Percentiles rank a stretch among this genome's conserved stretches.
phyloP scores from a whole-genome alignment of 805 yeast genomes.

The Scheffersomyces coipomensis region DNA sequence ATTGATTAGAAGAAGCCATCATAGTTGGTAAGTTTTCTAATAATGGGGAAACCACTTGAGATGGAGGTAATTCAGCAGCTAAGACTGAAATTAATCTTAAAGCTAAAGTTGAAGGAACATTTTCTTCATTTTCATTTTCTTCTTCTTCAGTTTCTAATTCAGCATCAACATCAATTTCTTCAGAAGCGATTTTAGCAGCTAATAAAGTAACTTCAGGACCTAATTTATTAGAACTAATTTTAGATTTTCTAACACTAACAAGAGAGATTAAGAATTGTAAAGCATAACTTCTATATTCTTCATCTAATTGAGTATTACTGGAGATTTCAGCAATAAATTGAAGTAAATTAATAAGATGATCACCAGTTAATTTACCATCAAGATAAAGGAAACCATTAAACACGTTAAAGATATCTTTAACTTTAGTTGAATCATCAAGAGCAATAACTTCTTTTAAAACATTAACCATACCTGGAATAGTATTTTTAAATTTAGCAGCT shows the following conservation, averaged over 20 bases:
- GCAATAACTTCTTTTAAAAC: slow-evolving; percentile 74
- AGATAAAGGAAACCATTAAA: slow-evolving; percentile 76
- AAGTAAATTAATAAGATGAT: slow-evolving; percentile 65
- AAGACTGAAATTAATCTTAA: slow-evolving; percentile 76
- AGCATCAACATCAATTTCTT: slow-evolving; percentile 70
- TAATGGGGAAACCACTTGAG: slow-evolving; percentile 83
- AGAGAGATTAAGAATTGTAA: slow-evolving; percentile 80
- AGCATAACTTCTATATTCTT: slow-evolving; percentile 80
- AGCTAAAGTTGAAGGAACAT: slow-evolving; percentile 73
- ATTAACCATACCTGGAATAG: slow-evolving; percentile 78
- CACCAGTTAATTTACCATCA: slow-evolving; percentile 78
- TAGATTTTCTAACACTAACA: slow-evolving; percentile 76
- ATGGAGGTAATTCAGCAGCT: slow-evolving; percentile 84
- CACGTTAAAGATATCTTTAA: slow-evolving; percentile 76
- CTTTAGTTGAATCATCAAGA: slow-evolving; percentile 68
- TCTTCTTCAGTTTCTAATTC: slow-evolving; percentile 80
- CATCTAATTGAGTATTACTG: slow-evolving; percentile 61
- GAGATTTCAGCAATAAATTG: slow-evolving; percentile 77
- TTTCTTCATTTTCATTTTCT: slow-evolving; percentile 92
- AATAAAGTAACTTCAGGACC: slow-evolving; percentile 78
- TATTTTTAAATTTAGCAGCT: slow-evolving; percentile 55
- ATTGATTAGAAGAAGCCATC: slow-evolving; percentile 58
- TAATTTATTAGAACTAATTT: slow-evolving; percentile 73
- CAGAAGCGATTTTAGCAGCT: slow-evolving; percentile 76
- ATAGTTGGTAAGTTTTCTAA: slow-evolving; percentile 60